Base-by-base conservation (phyloP, 1,139 yeast genomes). In the Debaryomycetaceae sp. region DNA sequence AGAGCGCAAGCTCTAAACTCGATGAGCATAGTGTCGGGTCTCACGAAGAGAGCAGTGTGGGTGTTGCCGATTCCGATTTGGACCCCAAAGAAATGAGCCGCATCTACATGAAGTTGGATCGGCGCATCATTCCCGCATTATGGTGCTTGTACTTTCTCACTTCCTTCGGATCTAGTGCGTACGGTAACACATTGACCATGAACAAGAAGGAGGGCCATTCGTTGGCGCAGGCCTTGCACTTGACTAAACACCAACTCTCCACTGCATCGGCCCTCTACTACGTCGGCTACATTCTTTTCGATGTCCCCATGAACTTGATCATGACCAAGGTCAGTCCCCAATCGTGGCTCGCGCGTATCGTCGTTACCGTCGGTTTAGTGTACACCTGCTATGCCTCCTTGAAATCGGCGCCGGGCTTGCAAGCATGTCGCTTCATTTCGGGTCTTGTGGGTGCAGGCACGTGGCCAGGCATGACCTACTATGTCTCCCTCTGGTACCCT, bases 381-480 rank as follows among this genome's bases (percentile, higher is more conserved):
- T 81, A 79, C 44, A 51, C 82, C 2, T 83, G 92, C 47, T 81
- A 79, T 48, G 62, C 73, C 8, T 75, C 81, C 0, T 59, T 81
- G 32, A 34, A 45, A 10, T 67, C 60, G 32, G 56, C 68, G 10
- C 49, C 64, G 4, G 92, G 92, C 2, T 55, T 82, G 18, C 73
- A 76, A 30, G 93, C 87, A 3, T 55, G 75, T 26, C 66, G 94
- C 37, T 73, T 83, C 33, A 65, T 85, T 35, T 70, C 82, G 15
- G 95, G 95, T 27, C 45, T 79, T 34, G 81, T 79, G 34, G 86
- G 86, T 29, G 94, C 95, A 8, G 95, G 95, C 23, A 76, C 86
- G 3, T 85, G 95, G 95, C 95, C 95, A 1, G 95, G 95, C 8
- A 63, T 85, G 77, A 77, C 87, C 15, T 83, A 82, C 53, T 85